Base-by-base conservation (phyloP, 2,329 filamentous ascomycete genomes). In the Pseudonectria foliicola region DNA sequence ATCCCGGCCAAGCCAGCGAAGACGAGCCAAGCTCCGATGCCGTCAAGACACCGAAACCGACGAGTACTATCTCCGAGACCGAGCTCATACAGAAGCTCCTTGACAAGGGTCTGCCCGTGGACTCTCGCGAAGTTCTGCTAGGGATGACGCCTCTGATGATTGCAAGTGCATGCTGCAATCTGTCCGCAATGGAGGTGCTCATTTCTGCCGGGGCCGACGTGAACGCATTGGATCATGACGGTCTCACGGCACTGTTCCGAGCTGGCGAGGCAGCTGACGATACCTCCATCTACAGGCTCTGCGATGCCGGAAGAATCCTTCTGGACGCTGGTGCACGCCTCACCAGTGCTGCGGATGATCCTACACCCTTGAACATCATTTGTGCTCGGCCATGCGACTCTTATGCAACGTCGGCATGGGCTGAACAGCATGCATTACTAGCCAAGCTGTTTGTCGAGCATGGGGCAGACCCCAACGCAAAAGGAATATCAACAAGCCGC, bases 131-230 rank as follows among this genome's bases (percentile, higher is more conserved):
- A 33, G 40, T 44, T 13, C 31, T 53, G 12, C 29, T 52, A 7
- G 50, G 50, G n/a, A 53, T 53, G 50, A 53, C 50, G 6, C 50
- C 50, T 2, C 32, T 53, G 24, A 53, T 53, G 49, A 46, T 53
- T 7, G 50, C 50, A 10, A 52, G 50, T 36, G 42, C 50, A 5
- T 51, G 41, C 36, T 53, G 50, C 32, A 53, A 53, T 27, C 37
- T 48, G 13, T 37, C 39, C 10, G 48, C 50, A 16, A 53, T 53
- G 39, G 43, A 45, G 30, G 46, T 41, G 27, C 40, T 53, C 15
- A 35, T 53, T 15, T 31, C 40, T 12, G 48, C 46, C 11, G 50
- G 50, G 12, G 50, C 50, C 21, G 36, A 53, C 18, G 48, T 53
- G 11, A 42, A 53, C 14, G 44, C 48, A 3, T 16, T 49, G 10